Percentiles rank a stretch among this genome's conserved stretches.
phyloP scores from a whole-genome alignment of 164 flowering plant species.

The Platanus orientalis region DNA sequence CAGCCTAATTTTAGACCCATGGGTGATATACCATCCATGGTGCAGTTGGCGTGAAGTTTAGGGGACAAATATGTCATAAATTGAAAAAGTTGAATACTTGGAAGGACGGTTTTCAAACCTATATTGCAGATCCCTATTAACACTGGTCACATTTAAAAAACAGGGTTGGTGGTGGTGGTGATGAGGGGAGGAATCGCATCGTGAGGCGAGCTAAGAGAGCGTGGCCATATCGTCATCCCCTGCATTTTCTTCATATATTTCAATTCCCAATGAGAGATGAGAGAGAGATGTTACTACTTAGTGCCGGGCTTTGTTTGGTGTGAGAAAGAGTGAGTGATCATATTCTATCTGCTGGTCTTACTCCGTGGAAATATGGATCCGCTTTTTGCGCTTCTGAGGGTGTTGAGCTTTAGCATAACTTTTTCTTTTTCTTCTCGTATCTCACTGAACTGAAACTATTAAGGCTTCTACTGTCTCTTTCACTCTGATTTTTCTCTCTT shows the following conservation, averaged over 20 bases:
- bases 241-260: neutral
- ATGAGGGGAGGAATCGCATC: slow-evolving; percentile 6
- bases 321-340: slow-evolving; percentile 1
- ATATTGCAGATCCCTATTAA: too few relatives aligned
- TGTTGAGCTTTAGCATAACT: neutral
- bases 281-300: neutral
- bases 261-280: slow-evolving; percentile 28
- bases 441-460: neutral
- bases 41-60: too few relatives aligned
- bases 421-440: slow-evolving; percentile 6
- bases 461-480: neutral
- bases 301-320: neutral
- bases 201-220: slow-evolving; percentile 14
- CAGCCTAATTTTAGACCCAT: too few relatives aligned
- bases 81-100: neutral
- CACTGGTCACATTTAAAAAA: too few relatives aligned
- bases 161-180: neutral
- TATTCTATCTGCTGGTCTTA: neutral
- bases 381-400: slow-evolving; percentile 31
- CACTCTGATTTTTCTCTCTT: neutral
- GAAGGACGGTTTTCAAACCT: too few relatives aligned
- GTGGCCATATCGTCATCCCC: slow-evolving; percentile 31
- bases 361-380: slow-evolving; percentile 27
- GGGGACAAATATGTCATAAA: slow-evolving; percentile 10
- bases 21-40: too few relatives aligned